These are phyloP conservation scores for Trichoderma semiorbis DNA, from an alignment of 2,329 filamentous ascomycete genomes.

Conservation along the genomic window DNA sequence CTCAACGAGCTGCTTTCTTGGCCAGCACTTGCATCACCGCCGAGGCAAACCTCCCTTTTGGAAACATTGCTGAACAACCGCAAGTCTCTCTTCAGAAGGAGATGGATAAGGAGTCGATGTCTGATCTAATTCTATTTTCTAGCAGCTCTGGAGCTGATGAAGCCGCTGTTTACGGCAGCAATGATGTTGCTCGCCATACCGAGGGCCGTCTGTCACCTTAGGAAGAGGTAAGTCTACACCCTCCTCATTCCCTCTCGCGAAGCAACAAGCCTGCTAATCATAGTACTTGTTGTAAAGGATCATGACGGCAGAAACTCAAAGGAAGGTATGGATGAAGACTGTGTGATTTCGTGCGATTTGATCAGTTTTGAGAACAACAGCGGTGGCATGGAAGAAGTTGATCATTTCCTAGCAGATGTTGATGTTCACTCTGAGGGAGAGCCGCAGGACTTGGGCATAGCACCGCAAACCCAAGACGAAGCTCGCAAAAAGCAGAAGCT, in stretches of 20 bases:
- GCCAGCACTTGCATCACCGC: background rate
- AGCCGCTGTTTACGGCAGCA: background rate
- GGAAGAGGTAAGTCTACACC: slow-evolving; percentile 23
- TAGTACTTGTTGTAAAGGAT: background rate
- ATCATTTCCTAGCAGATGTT: background rate
- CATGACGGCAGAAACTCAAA: background rate
- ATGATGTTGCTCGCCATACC: background rate
- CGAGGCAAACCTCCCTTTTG: background rate
- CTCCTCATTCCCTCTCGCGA: background rate
- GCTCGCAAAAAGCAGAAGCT: background rate
- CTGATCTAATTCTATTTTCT: background rate
- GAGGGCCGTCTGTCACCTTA: slow-evolving; percentile 28
- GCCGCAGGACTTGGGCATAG: background rate
- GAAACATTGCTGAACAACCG: background rate
- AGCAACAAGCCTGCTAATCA: background rate
- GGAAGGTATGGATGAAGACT: background rate
- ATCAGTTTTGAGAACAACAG: background rate
- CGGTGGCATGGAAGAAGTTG: background rate
- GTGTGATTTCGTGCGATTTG: background rate
- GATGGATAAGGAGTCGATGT: background rate
- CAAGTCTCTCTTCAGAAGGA: background rate
- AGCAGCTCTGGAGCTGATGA: background rate
- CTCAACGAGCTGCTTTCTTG: background rate
- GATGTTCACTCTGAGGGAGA: background rate
- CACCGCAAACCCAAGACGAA: background rate